Evolutionary conservation across 192 early-diverging fungal genomes (phyloP).

Genomic region (Entomortierella lignicola): DNA sequence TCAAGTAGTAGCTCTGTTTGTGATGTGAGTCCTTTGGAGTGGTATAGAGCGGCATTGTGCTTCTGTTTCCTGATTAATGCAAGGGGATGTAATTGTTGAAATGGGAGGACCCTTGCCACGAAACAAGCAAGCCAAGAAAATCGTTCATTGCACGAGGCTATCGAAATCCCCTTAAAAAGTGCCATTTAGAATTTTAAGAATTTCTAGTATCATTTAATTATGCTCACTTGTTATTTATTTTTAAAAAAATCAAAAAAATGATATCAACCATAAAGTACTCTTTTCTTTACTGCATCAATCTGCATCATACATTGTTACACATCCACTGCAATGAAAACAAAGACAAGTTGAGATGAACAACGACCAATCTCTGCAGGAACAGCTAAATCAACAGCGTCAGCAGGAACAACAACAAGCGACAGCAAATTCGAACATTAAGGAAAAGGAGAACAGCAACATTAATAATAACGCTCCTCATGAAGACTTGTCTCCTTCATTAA

Average conservation of each 20-base stretch:
- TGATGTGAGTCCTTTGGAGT: conserved; percentile 17
- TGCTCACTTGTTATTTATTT: too few relatives aligned
- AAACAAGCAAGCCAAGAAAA: too few relatives aligned
- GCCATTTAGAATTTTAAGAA: too few relatives aligned
- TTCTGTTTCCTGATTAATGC: background rate
- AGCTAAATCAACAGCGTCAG: conserved; percentile 1
- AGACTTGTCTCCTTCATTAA: background rate
- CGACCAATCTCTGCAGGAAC: conserved; percentile 8
- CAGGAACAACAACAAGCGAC: conserved; percentile 2
- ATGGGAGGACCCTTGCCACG: too few relatives aligned
- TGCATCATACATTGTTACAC: background rate
- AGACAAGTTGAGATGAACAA: conserved; percentile 13
- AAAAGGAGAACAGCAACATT: background rate
- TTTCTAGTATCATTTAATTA: too few relatives aligned
- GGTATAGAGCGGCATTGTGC: conserved; percentile 28
- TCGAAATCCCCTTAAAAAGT: background rate
- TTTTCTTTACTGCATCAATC: background rate
- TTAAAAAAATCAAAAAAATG: too few relatives aligned
- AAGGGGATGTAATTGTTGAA: too few relatives aligned
- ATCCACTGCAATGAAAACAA: conserved; percentile 5
- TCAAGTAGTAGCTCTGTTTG: conserved; percentile 17
- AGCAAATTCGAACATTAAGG: background rate
- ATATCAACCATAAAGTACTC: background rate
- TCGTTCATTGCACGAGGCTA: too few relatives aligned
- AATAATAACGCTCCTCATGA: background rate